phyloP scores from a whole-genome alignment of 345 rosid species.

The Rhizophora mangle region DNA sequence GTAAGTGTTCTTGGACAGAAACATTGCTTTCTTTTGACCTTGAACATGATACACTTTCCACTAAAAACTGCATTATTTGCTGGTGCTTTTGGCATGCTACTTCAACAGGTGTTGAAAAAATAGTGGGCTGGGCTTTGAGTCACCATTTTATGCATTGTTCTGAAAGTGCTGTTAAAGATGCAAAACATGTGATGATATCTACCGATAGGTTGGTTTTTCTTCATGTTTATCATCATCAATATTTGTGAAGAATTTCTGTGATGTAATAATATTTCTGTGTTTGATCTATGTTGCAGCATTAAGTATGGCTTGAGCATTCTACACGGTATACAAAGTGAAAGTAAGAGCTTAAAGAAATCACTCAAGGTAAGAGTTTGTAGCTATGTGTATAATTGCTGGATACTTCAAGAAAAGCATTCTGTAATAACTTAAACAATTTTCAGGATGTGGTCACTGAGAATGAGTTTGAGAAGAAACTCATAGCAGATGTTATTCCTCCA shows the following conservation, averaged over 20 bases:
- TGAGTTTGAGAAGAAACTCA: slow-evolving; percentile 97
- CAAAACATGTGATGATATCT: slow-evolving; percentile 55
- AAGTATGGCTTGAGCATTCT: slow-evolving; percentile 66
- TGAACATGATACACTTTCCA: neutral
- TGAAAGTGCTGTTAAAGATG: slow-evolving; percentile 58
- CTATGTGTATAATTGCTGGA: neutral
- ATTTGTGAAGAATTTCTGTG: neutral
- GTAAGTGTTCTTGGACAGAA: slow-evolving; percentile 37
- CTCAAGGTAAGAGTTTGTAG: slow-evolving; percentile 52
- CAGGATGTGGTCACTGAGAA: slow-evolving; percentile 98
- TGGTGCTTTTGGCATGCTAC: neutral
- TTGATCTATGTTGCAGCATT: slow-evolving; percentile 47
- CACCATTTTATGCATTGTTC: slow-evolving; percentile 74
- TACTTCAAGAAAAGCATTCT: neutral
- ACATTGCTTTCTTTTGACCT: neutral
- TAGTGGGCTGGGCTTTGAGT: slow-evolving; percentile 88
- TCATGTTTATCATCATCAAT: neutral
- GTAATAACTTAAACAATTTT: slow-evolving; percentile 6
- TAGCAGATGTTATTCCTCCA: slow-evolving; percentile 95
- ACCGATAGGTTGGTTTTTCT: slow-evolving; percentile 57
- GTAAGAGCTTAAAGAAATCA: slow-evolving; percentile 73
- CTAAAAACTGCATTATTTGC: neutral
- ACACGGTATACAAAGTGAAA: slow-evolving; percentile 65
- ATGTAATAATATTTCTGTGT: slow-evolving; percentile 1
- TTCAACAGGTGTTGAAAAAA: slow-evolving; percentile 81